phyloP scores from a whole-genome alignment of 371 early-diverging fungal genomes.

The Polyrhizophydium stewartii region DNA sequence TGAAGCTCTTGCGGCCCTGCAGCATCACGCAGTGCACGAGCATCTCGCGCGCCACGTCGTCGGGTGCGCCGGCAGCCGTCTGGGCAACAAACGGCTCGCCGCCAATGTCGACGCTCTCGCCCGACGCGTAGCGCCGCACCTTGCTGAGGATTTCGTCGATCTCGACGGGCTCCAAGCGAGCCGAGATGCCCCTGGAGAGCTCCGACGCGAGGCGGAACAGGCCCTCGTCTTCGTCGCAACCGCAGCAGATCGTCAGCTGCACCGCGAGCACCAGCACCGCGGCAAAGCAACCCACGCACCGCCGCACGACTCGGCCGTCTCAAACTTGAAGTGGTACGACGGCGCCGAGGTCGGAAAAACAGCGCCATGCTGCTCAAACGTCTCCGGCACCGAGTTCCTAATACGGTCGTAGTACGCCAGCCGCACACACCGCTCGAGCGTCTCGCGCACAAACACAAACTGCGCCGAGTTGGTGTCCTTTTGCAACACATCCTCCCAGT shows the following conservation, averaged over 20 bases:
- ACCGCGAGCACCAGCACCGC: neutral
- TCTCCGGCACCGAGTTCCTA: constrained; percentile 67
- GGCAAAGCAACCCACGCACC: constrained; percentile 3
- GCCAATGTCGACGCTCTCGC: neutral
- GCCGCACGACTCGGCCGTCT: constrained; percentile 31
- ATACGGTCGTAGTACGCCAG: constrained; percentile 88
- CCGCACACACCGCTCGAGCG: constrained; percentile 59
- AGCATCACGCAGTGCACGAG: constrained; percentile 77
- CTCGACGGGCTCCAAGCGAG: neutral
- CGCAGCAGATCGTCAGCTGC: neutral
- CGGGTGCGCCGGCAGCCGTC: constrained; percentile 6
- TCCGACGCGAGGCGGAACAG: neutral
- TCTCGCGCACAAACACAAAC: constrained; percentile 71
- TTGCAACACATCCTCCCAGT: constrained; percentile 49
- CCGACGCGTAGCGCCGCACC: neutral
- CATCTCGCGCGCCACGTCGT: constrained; percentile 46
- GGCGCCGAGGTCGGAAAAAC: constrained; percentile 67
- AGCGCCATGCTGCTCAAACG: constrained; percentile 31
- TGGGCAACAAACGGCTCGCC: neutral
- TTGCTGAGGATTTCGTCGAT: neutral
- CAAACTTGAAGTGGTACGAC: constrained; percentile 63
- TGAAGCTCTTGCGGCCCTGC: constrained; percentile 88
- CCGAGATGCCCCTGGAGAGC: neutral
- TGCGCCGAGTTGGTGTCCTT: constrained; percentile 19
- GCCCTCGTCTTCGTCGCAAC: neutral